Evolutionary conservation across 2,329 filamentous ascomycete genomes (phyloP), one percentile per base, ranked within the genome.

Genomic region (Aspergillus sp.): DNA sequence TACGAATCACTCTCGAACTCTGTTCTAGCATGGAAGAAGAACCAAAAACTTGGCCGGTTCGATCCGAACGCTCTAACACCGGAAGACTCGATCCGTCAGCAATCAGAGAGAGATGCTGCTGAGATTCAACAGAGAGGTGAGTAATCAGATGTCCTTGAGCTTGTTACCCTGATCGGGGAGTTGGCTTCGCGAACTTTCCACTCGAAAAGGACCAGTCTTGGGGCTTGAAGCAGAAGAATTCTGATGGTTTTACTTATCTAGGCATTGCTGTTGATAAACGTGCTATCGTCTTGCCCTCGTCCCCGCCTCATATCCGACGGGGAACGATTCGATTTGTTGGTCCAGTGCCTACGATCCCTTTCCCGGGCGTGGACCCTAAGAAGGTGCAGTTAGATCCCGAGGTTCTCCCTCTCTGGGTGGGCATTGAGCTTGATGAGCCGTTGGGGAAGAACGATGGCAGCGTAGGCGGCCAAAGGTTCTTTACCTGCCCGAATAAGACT

Each of bases 31-130:
- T 98, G 92, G 92, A 99, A 99, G 80, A 94, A 91, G 79, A 82
- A 87, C n/a, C 89, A 97, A 76, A 93, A 96, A 75, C 86, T 98
- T n/a, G 95, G 95, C 54, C 91, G 95, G 38, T 99, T 99, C 78
- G 92, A 98, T 73, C 95, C 95, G 12, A 84, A 89, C 68, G 91
- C 92, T 7, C 87, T 90, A 17, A 86, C 83, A 62, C 85, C 90
- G 21, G 89, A 92, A 73, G 83, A 91, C 72, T 85, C 91, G 64
- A 91, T 91, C 74, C 80, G 90, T 59, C 83, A 85, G 15, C 88
- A 88, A 41, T 84, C 89, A 45, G 83, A 88, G 66, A 85, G 85
- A 58, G 79, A 81, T 60, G 61, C 61, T 6, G 58, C 59, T 10
- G 91, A 96, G 71, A 82, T 97, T 65, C 80, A 84, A 65, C 83